Evolutionary conservation across 2,329 filamentous ascomycete species (phyloP), one percentile per base, ranked within the genome.

Genomic region (Echinosphaeria canescens): DNA sequence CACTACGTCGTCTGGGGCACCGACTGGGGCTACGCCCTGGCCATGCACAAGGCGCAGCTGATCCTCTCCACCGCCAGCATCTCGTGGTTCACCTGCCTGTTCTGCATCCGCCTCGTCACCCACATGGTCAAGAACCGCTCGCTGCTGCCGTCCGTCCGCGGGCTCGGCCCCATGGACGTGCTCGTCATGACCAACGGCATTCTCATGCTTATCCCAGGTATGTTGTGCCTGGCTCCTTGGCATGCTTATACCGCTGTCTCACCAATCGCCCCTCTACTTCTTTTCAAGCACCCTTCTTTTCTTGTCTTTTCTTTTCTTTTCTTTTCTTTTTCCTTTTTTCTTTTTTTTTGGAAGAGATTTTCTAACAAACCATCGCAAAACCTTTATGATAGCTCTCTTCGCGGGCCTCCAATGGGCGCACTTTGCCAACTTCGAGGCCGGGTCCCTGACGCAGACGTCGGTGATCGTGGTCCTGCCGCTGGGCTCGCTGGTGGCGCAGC

Each of bases 371-470:
- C n/a, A n/a, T n/a, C n/a, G n/a, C n/a, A n/a, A n/a, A n/a, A n/a
- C n/a, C n/a, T n/a, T n/a, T n/a, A n/a, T n/a, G n/a, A n/a, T n/a
- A 65, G 60, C 55, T 29, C 36, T 65, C 29, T 65, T 67, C 32
- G 49, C 57, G 2, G 49, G 46, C 4, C 41, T 67, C 3, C 50
- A 62, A 35, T 56, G 53, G 36, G 44, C 39, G 14, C 34, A 41
- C 9, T 50, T 49, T 9, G 34, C 39, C 4, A 48, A 48, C 29
- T 62, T 66, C 33, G 59, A 65, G 32, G 39, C 56, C 12, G 57
- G 48, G 13, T 62, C 60, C 2, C 42, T 63, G 20, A 53, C 55
- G 0, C 42, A 52, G 23, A 62, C 59, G 0, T 53, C 57, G 0
- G 56, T 64, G 23, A 47, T 55, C 33, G 39, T 63, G 26, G 50